phyloP scores from a whole-genome alignment of 2,329 filamentous ascomycete genomes.

The Plectosphaerella sp. region DNA sequence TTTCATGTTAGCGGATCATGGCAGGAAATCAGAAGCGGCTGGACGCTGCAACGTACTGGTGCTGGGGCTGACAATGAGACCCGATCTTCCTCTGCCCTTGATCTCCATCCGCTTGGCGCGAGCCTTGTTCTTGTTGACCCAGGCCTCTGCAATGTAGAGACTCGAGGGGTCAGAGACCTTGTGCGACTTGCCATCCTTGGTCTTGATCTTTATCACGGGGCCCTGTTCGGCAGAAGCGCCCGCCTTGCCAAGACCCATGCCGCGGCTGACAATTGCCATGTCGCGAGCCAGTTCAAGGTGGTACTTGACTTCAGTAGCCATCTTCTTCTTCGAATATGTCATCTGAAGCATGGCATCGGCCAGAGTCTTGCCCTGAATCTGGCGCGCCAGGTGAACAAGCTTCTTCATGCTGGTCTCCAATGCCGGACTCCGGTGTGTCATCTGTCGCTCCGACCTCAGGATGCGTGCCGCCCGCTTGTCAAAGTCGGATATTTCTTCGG shows the following conservation, averaged over 20 bases:
- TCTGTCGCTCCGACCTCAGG: slow-evolving; percentile 55
- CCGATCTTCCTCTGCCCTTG: slow-evolving; percentile 70
- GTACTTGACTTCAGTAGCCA: slow-evolving; percentile 71
- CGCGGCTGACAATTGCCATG: slow-evolving; percentile 70
- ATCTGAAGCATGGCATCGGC: slow-evolving; percentile 94
- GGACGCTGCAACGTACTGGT: slow-evolving; percentile 57
- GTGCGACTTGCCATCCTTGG: slow-evolving; percentile 71
- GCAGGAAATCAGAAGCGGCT: neutral
- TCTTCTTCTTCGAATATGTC: slow-evolving; percentile 92
- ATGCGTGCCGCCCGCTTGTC: slow-evolving; percentile 60
- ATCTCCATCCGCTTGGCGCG: slow-evolving; percentile 57
- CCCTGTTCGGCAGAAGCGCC: slow-evolving; percentile 23
- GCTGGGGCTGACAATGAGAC: slow-evolving; percentile 64
- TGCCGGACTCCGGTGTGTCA: slow-evolving; percentile 58
- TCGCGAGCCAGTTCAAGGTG: slow-evolving; percentile 80
- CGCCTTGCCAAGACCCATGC: slow-evolving; percentile 70
- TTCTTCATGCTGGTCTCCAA: slow-evolving; percentile 91
- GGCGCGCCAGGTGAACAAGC: slow-evolving; percentile 75
- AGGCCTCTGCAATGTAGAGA: slow-evolving; percentile 89
- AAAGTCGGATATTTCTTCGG: slow-evolving; percentile 34
- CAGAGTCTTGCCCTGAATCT: slow-evolving; percentile 90
- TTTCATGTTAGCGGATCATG: slow-evolving; percentile 5
- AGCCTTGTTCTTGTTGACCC: slow-evolving; percentile 76
- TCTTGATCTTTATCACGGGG: slow-evolving; percentile 51
- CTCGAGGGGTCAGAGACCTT: slow-evolving; percentile 69